Base-by-base conservation (phyloP, 2,329 filamentous ascomycete genomes). In the Microsporum canis region DNA sequence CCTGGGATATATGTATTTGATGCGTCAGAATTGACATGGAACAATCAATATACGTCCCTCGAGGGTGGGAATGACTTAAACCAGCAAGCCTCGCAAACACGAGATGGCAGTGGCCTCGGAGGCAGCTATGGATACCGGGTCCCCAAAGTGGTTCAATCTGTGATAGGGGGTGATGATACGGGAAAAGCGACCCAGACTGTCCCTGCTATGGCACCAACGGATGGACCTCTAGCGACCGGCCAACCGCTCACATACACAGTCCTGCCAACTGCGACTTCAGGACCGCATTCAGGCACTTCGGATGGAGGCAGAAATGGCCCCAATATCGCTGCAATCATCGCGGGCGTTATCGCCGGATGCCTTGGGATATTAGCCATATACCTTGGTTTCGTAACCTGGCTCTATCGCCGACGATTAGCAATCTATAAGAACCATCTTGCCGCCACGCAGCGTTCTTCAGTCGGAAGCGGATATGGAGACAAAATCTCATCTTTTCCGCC, bases 1-100 rank as follows among this genome's bases (percentile, higher is more conserved):
- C 84, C 85, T 0, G 86, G 86, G 0, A 79, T 90, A 63, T 89
- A 89, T 69, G 82, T 89, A 31, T 92, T 90, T 75, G 91, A 95
- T 68, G 76, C 91, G 58, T 87, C 83, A 7, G 83, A 81, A 39
- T 79, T 85, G 0, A 69, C 79, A 58, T 95, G 90, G 90, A 77
- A 86, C 61, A 80, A 83, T 27, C 78, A 79, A 1, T 95, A 92
- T 70, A 83, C 85, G 45, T 87, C 88, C 0, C 74, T 80, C 0
- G 79, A 77, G 5, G 78, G 78, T 29, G 73, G 81, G n/a, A 77
- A 81, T 60, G 67, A 74, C 3, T 71, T 80, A 61, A 81, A 78
- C 59, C 80, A 76, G 72, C 83, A 77, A 73, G 78, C 72, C 14
- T 76, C 78, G 31, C 81, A 83, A 60, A 72, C 76, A 71, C 70